Evolutionary conservation across 768 basidiomycete species (phyloP).

Genomic region (Russula compacta): DNA sequence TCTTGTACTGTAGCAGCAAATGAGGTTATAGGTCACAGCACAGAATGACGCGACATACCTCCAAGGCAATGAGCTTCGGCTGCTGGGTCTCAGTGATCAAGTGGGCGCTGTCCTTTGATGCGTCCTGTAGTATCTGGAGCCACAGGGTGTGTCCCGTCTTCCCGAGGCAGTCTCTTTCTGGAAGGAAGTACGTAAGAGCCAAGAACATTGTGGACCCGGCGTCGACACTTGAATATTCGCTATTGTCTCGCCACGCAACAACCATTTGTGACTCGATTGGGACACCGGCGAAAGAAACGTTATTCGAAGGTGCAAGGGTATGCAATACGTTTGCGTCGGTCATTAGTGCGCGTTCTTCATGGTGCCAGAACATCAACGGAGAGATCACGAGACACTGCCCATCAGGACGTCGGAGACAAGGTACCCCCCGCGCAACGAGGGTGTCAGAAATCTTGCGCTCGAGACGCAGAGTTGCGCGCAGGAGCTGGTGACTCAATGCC

Average conservation of each 20-base stretch:
- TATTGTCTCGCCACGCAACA: conserved; percentile 57
- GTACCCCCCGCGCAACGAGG: conserved; percentile 32
- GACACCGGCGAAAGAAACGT: conserved; percentile 53
- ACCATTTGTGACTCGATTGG: conserved; percentile 67
- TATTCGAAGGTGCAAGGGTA: conserved; percentile 44
- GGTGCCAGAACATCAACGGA: conserved; percentile 67
- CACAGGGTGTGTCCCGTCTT: conserved; percentile 54
- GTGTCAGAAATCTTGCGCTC: conserved; percentile 46
- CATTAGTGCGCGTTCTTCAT: conserved; percentile 45
- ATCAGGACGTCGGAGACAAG: conserved; percentile 46
- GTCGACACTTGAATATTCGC: conserved; percentile 36
- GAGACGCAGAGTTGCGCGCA: conserved; percentile 55
- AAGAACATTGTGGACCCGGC: conserved; percentile 63
- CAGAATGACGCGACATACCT: conserved; percentile 28
- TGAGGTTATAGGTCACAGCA: neutral
- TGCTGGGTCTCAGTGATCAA: conserved; percentile 34
- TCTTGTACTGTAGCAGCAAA: conserved; percentile 39
- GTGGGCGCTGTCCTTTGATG: conserved; percentile 30
- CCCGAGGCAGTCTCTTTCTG: conserved; percentile 59
- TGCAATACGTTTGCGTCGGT: conserved; percentile 49
- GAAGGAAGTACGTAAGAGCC: conserved; percentile 77
- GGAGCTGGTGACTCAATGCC: conserved; percentile 50
- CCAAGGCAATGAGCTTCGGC: conserved; percentile 37
- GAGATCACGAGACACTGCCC: conserved; percentile 62
- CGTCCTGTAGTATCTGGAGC: conserved; percentile 45